Conservation (phyloP, 73 alveolate species). For the Symbiodinium pilosum region DNA sequence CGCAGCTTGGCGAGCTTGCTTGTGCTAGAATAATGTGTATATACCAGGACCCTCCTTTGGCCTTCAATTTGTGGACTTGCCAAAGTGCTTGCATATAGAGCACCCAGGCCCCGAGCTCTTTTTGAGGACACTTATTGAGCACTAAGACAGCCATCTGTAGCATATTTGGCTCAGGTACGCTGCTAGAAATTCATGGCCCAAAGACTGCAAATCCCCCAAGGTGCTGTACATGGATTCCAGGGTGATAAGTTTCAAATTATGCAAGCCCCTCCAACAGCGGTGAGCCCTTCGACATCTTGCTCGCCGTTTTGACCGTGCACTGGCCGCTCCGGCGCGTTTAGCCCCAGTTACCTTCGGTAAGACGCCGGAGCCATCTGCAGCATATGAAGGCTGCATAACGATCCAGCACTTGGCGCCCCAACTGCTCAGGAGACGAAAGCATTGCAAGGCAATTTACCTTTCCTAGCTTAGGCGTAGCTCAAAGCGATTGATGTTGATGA, state of each 20-base stretch:
- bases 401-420: neutral
- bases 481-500: neutral
- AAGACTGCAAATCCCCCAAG: neutral
- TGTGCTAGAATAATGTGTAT: too few species aligned
- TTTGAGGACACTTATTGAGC: too few species aligned
- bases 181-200: too few species aligned
- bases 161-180: too few species aligned
- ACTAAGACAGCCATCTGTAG: too few species aligned
- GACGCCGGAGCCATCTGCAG: slow-evolving; percentile 20
- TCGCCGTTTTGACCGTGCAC: too few species aligned
- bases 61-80: too few species aligned
- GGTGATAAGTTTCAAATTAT: neutral
- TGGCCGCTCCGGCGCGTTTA: neutral
- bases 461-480: neutral
- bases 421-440: neutral
- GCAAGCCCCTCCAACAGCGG: neutral
- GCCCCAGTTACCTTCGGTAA: neutral
- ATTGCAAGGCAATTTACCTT: neutral
- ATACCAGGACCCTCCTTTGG: too few species aligned
- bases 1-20: too few species aligned
- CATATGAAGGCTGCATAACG: slow-evolving; percentile 28
- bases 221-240: neutral
- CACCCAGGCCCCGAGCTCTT: too few species aligned
- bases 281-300: too few species aligned
- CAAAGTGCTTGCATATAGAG: too few species aligned